Percentiles rank a stretch among this genome's conserved stretches.
Evolutionary conservation across 805 yeast genomes (phyloP).

Genomic region (Priceomyces fermenticarens): DNA sequence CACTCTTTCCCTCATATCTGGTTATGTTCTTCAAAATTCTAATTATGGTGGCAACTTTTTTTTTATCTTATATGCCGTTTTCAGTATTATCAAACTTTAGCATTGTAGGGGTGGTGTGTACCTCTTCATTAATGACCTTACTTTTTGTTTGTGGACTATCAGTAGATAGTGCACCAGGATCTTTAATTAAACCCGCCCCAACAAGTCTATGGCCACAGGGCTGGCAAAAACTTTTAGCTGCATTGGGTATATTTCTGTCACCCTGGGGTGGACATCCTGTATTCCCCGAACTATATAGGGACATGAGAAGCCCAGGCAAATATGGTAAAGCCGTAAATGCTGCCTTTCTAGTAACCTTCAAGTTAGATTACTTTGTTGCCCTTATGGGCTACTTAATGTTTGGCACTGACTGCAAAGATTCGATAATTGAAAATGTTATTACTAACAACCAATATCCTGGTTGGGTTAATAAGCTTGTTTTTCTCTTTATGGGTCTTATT

Average conservation of each 20-base stretch:
- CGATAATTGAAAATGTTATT: constrained; percentile 74
- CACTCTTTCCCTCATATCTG: constrained; percentile 37
- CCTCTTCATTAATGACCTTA: constrained; percentile 46
- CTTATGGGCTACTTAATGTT: constrained; percentile 75
- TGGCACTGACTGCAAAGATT: constrained; percentile 65
- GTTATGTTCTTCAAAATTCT: constrained; percentile 39
- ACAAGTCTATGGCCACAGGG: constrained; percentile 32
- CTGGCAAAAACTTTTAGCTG: constrained; percentile 38
- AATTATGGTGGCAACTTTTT: constrained; percentile 37
- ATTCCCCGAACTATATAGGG: constrained; percentile 68
- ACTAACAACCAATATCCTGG: constrained; percentile 65
- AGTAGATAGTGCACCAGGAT: constrained; percentile 47
- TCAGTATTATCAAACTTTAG: constrained; percentile 53
- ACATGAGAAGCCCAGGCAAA: constrained; percentile 67
- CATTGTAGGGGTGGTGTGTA: constrained; percentile 54
- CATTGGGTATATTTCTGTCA: constrained; percentile 69
- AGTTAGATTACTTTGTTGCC: constrained; percentile 61
- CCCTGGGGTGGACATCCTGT: constrained; percentile 87
- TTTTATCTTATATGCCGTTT: constrained; percentile 54
- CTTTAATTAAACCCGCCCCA: constrained; percentile 47
- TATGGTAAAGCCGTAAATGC: constrained; percentile 50
- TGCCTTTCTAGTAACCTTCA: constrained; percentile 56
- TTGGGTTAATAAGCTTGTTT: constrained; percentile 38
- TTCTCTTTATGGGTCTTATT: constrained; percentile 34
- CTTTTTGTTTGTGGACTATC: constrained; percentile 47